These are phyloP conservation scores for Berberis vulgaris DNA, from an alignment of 164 flowering plant genomes.

Conservation along the genomic window DNA sequence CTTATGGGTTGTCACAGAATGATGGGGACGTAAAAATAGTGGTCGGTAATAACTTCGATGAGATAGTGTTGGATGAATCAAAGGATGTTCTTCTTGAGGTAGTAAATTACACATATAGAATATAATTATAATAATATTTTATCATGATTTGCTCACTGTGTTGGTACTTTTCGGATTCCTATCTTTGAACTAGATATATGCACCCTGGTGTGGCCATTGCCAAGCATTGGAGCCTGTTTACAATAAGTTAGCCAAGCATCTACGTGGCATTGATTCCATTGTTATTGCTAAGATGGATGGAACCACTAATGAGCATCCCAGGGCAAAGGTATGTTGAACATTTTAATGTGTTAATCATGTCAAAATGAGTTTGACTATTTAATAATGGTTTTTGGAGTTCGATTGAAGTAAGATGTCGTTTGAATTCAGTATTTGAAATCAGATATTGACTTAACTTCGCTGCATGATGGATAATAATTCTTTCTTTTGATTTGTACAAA, in stretches of 20 bases:
- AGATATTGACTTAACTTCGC: too few species aligned
- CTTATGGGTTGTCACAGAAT: constrained; percentile 39
- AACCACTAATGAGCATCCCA: constrained; percentile 88
- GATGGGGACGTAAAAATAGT: constrained; percentile 87
- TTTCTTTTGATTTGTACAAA: too few species aligned
- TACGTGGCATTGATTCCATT: constrained; percentile 65
- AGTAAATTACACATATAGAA: not conserved
- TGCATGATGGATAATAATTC: too few species aligned
- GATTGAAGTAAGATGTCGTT: too few species aligned
- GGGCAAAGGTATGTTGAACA: constrained; percentile 54
- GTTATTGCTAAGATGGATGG: constrained; percentile 98
- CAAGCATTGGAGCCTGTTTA: constrained; percentile 83
- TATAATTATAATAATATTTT: not conserved
- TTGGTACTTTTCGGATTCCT: constrained; percentile 5
- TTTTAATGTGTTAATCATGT: not conserved
- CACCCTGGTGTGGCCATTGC: constrained; percentile 99
- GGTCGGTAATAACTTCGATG: constrained; percentile 88
- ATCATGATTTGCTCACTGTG: not conserved
- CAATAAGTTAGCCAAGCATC: constrained; percentile 87
- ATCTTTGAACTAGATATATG: constrained; percentile 57
- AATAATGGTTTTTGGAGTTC: too few species aligned
- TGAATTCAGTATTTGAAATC: too few species aligned
- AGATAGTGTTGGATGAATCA: constrained; percentile 87
- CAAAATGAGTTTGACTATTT: too few species aligned
- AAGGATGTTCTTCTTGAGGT: constrained; percentile 99